Percentiles rank a stretch among this genome's conserved stretches.
Conservation (phyloP, 225 moss, liverwort and hornwort genomes). For the Sphagnum contortum region DNA sequence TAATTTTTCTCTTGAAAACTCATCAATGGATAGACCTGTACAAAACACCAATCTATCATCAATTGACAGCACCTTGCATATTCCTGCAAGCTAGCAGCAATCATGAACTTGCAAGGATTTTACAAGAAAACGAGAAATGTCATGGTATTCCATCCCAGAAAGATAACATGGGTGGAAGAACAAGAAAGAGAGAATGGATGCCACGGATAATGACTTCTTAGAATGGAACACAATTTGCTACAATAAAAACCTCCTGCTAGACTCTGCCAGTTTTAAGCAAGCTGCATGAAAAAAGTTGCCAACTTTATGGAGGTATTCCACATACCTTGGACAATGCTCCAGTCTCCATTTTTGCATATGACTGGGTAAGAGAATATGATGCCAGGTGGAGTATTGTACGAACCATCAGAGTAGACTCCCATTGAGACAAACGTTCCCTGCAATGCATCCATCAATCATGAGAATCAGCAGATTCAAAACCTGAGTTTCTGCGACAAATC, state of each 20-base stretch:
- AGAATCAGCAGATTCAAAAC: no score
- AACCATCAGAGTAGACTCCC: constrained; percentile 98
- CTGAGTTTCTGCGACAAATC: no score
- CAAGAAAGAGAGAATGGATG: no score
- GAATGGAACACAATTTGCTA: no score
- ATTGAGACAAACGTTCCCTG: constrained; percentile 90
- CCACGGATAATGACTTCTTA: no score
- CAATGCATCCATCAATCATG: neutral
- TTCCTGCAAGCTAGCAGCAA: no score
- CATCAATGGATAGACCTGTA: constrained; percentile 68
- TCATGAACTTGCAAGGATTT: neutral
- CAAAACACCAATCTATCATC: neutral
- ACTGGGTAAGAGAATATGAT: constrained; percentile 93
- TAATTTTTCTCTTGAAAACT: constrained; percentile 77
- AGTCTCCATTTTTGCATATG: constrained; percentile 68
- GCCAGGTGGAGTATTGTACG: constrained; percentile 71
- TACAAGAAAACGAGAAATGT: neutral
- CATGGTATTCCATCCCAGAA: neutral
- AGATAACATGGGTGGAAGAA: no score
- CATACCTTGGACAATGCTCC: constrained; percentile 80
- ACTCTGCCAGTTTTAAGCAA: no score
- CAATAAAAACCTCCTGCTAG: no score
- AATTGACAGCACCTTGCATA: no score
- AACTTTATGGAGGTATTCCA: no score
- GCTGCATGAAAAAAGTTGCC: no score